Evolutionary conservation across 2,329 filamentous ascomycete genomes (phyloP), one percentile per base, ranked within the genome.

Genomic region (Botrytis tulipae): DNA sequence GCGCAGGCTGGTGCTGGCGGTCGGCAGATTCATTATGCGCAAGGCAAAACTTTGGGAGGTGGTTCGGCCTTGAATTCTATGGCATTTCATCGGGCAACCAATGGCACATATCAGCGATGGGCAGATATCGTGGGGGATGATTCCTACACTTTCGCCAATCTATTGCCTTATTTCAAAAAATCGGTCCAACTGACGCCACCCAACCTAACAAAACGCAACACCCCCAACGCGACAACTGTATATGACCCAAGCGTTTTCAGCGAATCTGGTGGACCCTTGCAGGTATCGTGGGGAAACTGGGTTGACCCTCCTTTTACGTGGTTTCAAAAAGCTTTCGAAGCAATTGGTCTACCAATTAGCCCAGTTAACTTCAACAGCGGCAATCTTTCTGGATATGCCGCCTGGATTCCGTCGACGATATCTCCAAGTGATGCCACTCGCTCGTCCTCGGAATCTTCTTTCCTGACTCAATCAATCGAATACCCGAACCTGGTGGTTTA

Each of bases 121-220:
- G 84, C 82, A 2, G 77, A 81, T 46, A 76, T 81, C 4, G 80
- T 83, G 0, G 81, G 79, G 3, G 85, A 87, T 71, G 66, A 82
- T 1, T 78, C 81, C 3, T 89, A 86, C 82, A 83, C 82, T 74
- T 86, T 85, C 72, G 78, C 85, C 6, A 82, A 82, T 16, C 81
- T 87, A 44, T 80, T 84, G 25, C 84, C 84, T 2, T 88, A 84
- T 78, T 83, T 86, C 72, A 79, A 80, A 54, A 85, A 83, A 73
- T 76, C 75, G 46, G 73, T 76, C 16, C 62, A 69, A 4, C 74
- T 76, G 72, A 76, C 75, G 44, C 67, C 71, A 42, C 81, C 81
- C 2, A 32, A 71, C 46, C 81, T 81, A 8, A 51, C 37, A 22
- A 14, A 54, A 7, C 29, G 71, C 7, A 10, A 44, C 6, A 20